Percentiles rank a stretch among this genome's conserved stretches.
These are phyloP conservation scores for Tephrocybe rancida DNA, from an alignment of 768 basidiomycete genomes.

Conservation along the genomic window DNA sequence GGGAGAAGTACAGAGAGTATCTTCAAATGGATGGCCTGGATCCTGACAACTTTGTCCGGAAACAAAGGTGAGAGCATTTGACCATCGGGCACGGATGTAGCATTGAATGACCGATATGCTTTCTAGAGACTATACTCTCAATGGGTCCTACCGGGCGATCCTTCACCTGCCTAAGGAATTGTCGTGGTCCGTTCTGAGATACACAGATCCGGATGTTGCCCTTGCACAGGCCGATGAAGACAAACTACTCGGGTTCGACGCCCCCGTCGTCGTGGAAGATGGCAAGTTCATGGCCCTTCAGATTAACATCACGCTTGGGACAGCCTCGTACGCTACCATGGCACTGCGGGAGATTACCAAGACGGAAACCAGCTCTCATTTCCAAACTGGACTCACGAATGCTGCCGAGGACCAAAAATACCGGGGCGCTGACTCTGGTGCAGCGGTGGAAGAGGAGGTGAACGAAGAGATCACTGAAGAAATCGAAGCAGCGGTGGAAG, in stretches of 20 bases:
- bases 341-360: conserved; percentile 94
- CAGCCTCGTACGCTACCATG: conserved; percentile 98
- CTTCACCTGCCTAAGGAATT: conserved; percentile 83
- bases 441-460: conserved; percentile 30
- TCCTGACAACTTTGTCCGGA: conserved; percentile 84
- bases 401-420: conserved; percentile 84
- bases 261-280: conserved; percentile 63
- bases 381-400: conserved; percentile 78
- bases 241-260: conserved; percentile 77
- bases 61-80: conserved; percentile 70
- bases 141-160: conserved; percentile 92
- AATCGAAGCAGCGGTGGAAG: conserved; percentile 13
- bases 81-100: not conserved
- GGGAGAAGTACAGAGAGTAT: conserved; percentile 83
- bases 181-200: conserved; percentile 80
- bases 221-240: conserved; percentile 97
- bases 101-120: conserved; percentile 4
- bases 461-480: conserved; percentile 22
- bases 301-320: conserved; percentile 81
- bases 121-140: conserved; percentile 89
- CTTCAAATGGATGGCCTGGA: conserved; percentile 87
- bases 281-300: conserved; percentile 91
- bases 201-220: conserved; percentile 92
- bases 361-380: conserved; percentile 92
- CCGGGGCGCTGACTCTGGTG: conserved; percentile 50